Conservation (phyloP, 768 basidiomycete genomes). For the Pleurotus cornucopiae region DNA sequence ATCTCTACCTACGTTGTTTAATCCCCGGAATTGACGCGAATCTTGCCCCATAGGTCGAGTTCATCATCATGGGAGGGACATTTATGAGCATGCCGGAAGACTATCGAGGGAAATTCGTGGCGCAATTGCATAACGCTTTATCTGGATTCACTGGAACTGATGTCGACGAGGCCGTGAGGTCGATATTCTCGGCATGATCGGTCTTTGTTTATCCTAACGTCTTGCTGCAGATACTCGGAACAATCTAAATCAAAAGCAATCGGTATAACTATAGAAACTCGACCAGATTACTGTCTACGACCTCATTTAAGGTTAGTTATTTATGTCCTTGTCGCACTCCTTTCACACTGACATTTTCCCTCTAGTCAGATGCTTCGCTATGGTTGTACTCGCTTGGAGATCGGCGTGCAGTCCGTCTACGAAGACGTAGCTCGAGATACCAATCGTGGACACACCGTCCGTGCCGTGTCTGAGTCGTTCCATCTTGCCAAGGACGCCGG, state of each 20-base stretch:
- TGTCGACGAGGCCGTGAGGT: conserved; percentile 94
- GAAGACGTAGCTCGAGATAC: conserved; percentile 99
- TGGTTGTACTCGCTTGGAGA: conserved; percentile 96
- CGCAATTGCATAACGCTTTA: conserved; percentile 94
- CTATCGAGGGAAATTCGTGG: conserved; percentile 89
- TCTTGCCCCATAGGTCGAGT: conserved; percentile 57
- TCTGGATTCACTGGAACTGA: conserved; percentile 92
- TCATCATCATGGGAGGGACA: conserved; percentile 97
- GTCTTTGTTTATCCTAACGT: too few relatives aligned
- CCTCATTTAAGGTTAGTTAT: conserved; percentile 79
- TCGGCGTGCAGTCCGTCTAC: conserved; percentile 98
- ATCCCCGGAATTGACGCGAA: neutral
- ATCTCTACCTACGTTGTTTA: conserved; percentile 5
- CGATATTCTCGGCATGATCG: conserved; percentile 5
- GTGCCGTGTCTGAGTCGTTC: conserved; percentile 94
- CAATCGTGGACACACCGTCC: conserved; percentile 97
- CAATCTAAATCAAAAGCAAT: conserved; percentile 98
- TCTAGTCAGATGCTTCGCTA: conserved; percentile 96
- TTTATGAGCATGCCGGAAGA: conserved; percentile 99
- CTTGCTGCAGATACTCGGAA: conserved; percentile 72
- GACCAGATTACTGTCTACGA: conserved; percentile 96
- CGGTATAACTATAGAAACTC: conserved; percentile 97
- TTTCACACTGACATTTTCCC: conserved; percentile 4
- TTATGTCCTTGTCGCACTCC: neutral
- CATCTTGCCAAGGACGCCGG: conserved; percentile 98